Conservation (phyloP, 495 filamentous ascomycete genomes). For the Collariella sp. region DNA sequence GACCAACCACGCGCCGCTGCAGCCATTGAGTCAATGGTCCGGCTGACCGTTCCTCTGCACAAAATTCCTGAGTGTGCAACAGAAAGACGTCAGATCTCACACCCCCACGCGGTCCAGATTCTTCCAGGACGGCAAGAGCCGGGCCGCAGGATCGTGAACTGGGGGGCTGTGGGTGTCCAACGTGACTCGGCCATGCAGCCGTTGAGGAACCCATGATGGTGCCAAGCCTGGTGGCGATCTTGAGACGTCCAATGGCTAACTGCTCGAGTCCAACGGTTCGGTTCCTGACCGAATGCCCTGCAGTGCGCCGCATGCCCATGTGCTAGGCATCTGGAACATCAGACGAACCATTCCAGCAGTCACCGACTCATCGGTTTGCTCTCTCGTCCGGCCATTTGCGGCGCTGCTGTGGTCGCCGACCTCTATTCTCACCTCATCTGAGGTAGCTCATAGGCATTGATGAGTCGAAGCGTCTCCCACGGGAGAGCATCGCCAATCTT, state of each 20-base stretch:
- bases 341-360: neutral
- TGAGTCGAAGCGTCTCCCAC: neutral
- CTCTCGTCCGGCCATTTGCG: neutral
- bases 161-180: constrained; percentile 6
- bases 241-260: neutral
- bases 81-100: constrained; percentile 10
- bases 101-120: neutral
- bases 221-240: neutral
- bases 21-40: neutral
- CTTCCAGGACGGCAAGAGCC: neutral
- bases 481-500: neutral
- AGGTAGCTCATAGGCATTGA: neutral
- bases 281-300: neutral
- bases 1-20: neutral
- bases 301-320: neutral
- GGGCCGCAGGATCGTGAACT: neutral
- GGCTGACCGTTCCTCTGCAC: neutral
- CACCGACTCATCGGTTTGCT: neutral
- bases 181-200: constrained; percentile 3
- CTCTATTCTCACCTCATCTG: neutral
- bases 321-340: neutral
- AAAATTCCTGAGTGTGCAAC: neutral
- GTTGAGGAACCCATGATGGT: neutral
- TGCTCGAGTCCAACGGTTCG: neutral
- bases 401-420: neutral